Base-by-base conservation (phyloP, 129 eudicot species). In the Tagetes patula region DNA sequence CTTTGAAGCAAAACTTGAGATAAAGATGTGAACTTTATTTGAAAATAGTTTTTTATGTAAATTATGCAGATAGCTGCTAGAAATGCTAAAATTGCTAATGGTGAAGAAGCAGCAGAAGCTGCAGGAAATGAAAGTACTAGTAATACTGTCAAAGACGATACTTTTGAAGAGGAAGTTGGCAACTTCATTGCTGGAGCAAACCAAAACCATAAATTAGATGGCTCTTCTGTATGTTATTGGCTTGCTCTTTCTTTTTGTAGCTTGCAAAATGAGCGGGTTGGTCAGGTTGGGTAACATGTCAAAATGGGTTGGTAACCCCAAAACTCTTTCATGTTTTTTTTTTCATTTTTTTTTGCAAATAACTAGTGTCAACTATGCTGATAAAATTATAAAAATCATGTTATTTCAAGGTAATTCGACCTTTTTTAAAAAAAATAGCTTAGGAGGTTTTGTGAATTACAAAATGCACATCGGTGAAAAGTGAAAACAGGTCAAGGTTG, bases 101-200 rank as follows among this genome's bases (percentile, higher is more conserved):
- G 50, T 11, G 78, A 79, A 65, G 82, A 65, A 72, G 67, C 73
- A 65, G 27, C 74, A 65, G 78, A 79, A 52, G 78, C 13, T 65
- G 82, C 78, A 49, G 82, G 61, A 79, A 66, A 3, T 13, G 82
- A 79, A 54, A 72, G 77, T 79, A n/a, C 41, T 39, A 77, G 76
- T 60, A 77, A 77, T 72, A 65, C 77, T 72, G 67, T 54, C 43
- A 69, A 72, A 64, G 82, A 72, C 2, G 82, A 79, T 52, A 13
- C 78, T 43, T 79, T 79, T 37, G 82, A 79, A 37, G 72, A 55
- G 34, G 82, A 79, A 79, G 78, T 79, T 6, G 82, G 82, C 72
- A 72, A 79, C 73, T 79, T 79, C 37, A 79, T 79, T 65, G 77
- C 52, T 70, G 82, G 72, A 78, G 82, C 38, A n/a, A 78, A 78